Evolutionary conservation across 805 yeast genomes (phyloP).

Genomic region (Kuraishia ogatae): DNA sequence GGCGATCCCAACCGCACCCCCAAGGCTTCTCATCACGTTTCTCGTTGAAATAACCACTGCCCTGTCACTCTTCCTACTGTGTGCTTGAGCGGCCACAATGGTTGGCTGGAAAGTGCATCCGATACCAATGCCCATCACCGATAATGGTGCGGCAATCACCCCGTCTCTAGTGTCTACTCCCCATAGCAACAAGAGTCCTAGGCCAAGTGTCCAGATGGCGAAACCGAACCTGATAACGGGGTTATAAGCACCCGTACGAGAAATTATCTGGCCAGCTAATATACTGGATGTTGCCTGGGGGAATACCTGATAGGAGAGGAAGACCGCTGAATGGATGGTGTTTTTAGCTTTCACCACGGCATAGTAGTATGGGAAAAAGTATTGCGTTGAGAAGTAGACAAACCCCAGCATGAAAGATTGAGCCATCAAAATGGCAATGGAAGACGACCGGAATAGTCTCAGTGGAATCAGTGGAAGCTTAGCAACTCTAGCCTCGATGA

Average conservation of each 20-base stretch:
- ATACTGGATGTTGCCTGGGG: constrained; percentile 32
- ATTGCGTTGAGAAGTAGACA: constrained; percentile 35
- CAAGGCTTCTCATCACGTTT: constrained; percentile 48
- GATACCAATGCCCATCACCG: constrained; percentile 32
- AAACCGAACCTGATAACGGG: constrained; percentile 32
- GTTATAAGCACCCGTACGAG: constrained; percentile 33
- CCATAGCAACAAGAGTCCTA: constrained; percentile 27
- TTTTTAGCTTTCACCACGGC: constrained; percentile 34
- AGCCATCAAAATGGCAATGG: constrained; percentile 25
- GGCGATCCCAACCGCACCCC: constrained; percentile 56
- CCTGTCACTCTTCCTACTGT: constrained; percentile 39
- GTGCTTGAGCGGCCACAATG: constrained; percentile 47
- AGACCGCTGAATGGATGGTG: constrained; percentile 29
- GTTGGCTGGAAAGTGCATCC: constrained; percentile 49
- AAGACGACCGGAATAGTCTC: constrained; percentile 26
- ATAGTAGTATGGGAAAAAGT: constrained; percentile 40
- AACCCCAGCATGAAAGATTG: constrained; percentile 41
- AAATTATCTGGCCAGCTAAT: constrained; percentile 35
- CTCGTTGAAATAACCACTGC: constrained; percentile 52
- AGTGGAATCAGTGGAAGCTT: constrained; percentile 48
- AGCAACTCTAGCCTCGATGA: constrained; percentile 42
- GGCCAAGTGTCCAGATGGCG: constrained; percentile 30
- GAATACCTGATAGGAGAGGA: constrained; percentile 35
- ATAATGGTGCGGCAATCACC: constrained; percentile 25
- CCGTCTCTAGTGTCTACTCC: constrained; percentile 22